These are phyloP conservation scores for Skeletonema tropicum DNA, from an alignment of 108 stramenopile genomes.

Conservation along the genomic window DNA sequence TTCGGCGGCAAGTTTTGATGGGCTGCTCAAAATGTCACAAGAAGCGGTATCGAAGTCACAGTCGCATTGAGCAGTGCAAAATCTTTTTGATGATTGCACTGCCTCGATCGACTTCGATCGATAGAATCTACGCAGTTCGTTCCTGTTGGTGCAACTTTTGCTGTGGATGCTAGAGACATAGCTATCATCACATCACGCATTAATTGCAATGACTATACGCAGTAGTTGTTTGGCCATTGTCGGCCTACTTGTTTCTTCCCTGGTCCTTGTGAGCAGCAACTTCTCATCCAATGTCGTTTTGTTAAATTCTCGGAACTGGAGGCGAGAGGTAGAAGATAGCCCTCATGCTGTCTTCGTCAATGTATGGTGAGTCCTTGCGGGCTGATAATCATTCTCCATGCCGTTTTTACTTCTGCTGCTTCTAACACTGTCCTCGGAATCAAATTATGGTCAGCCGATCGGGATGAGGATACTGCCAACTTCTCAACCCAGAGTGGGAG, in stretches of 20 bases:
- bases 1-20: too few species aligned
- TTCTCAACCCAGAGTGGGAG: slow-evolving; percentile 71
- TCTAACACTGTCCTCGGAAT: not conserved
- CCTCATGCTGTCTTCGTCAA: slow-evolving; percentile 71
- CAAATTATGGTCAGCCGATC: slow-evolving; percentile 29
- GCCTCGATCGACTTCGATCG: too few species aligned
- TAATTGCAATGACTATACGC: not conserved
- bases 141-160: too few species aligned
- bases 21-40: too few species aligned
- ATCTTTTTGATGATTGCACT: too few species aligned
- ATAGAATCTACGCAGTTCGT: too few species aligned
- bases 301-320: slow-evolving; percentile 63
- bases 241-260: slow-evolving; percentile 11
- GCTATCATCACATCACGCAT: not conserved
- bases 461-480: slow-evolving; percentile 83
- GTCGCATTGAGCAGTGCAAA: too few species aligned
- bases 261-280: slow-evolving; percentile 1
- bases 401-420: not conserved
- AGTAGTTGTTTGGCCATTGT: not conserved
- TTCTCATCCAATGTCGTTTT: slow-evolving; percentile 68
- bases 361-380: slow-evolving; percentile 49
- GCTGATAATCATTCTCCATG: not conserved
- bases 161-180: too few species aligned
- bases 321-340: slow-evolving; percentile 57
- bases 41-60: too few species aligned